A percentile compares a stretch with the other conserved stretches of the same genome.
Conservation (phyloP, 176 grass and related monocot species). For the Stipa capillata region DNA sequence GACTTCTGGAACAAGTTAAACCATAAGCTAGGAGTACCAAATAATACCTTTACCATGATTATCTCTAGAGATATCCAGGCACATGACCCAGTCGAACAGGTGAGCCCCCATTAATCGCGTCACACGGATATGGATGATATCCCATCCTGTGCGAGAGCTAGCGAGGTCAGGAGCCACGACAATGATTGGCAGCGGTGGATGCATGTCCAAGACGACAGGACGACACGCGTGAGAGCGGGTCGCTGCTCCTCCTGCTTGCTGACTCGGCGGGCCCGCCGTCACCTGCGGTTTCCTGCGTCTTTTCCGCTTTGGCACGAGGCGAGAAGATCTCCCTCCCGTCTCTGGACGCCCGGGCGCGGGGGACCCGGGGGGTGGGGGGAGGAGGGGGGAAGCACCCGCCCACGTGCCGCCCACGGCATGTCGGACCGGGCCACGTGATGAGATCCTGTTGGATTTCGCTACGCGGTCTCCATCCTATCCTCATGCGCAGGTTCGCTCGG, state of each 20-base stretch:
- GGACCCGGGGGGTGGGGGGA: too few relatives aligned
- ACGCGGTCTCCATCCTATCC: not conserved
- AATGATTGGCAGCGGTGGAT: conserved; percentile 29
- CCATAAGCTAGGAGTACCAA: not conserved
- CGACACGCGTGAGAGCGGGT: too few relatives aligned
- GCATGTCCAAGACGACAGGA: conserved; percentile 14
- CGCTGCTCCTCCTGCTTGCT: too few relatives aligned
- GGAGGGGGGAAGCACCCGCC: not conserved
- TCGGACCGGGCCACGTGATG: conserved; percentile 38
- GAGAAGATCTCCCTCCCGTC: not conserved
- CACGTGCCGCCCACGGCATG: conserved; percentile 42
- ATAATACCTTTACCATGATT: not conserved
- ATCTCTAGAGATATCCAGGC: not conserved
- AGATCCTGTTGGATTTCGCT: conserved; percentile 17
- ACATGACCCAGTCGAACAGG: not conserved
- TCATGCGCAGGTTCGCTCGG: not conserved
- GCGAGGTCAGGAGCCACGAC: not conserved
- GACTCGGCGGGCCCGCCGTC: too few relatives aligned
- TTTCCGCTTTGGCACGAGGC: too few relatives aligned
- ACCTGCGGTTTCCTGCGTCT: too few relatives aligned
- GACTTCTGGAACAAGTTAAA: not conserved
- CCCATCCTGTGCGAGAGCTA: too few relatives aligned
- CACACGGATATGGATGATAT: not conserved
- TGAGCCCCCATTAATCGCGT: too few relatives aligned
- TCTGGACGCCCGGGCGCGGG: not conserved